phyloP scores from a whole-genome alignment of 1,284 basidiomycete genomes.

The Tilletia walkeri region DNA sequence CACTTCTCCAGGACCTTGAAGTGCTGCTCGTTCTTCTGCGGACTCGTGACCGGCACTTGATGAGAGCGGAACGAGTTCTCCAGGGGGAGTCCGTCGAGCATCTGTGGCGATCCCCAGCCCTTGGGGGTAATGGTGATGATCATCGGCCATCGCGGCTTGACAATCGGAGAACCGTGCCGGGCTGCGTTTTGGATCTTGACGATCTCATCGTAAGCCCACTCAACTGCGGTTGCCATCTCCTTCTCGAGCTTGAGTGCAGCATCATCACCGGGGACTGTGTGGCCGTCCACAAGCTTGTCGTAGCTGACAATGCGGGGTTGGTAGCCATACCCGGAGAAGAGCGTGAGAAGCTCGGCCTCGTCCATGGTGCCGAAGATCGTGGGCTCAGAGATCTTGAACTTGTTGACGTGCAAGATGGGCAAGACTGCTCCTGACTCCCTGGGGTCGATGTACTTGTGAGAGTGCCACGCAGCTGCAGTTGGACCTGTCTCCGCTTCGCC shows the following conservation, averaged over 20 bases:
- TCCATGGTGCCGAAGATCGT: conserved; percentile 89
- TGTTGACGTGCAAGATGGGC: conserved; percentile 80
- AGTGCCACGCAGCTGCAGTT: conserved; percentile 68
- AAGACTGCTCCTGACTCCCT: conserved; percentile 82
- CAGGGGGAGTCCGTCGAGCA: conserved; percentile 67
- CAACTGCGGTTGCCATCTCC: conserved; percentile 71
- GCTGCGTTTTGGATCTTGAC: conserved; percentile 73
- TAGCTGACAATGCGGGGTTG: conserved; percentile 77
- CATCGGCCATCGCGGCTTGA: conserved; percentile 82
- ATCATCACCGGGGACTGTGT: conserved; percentile 60
- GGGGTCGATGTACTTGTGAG: conserved; percentile 82
- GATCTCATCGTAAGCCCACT: conserved; percentile 63
- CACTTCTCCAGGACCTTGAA: conserved; percentile 68
- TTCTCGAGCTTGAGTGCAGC: conserved; percentile 57
- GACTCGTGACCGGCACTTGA: conserved; percentile 75
- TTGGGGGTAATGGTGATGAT: conserved; percentile 79
- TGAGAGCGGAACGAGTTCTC: conserved; percentile 71
- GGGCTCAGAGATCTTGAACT: conserved; percentile 80
- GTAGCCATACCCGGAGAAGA: conserved; percentile 62
- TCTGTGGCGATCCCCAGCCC: conserved; percentile 66
- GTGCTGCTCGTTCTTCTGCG: conserved; percentile 67
- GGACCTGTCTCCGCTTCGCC: conserved; percentile 76
- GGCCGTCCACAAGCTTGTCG: conserved; percentile 62
- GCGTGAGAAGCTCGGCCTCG: conserved; percentile 70
- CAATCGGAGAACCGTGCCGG: conserved; percentile 69